Evolutionary conservation across 257 asterid genomes (phyloP).

Genomic region (Catharanthus roseus): DNA sequence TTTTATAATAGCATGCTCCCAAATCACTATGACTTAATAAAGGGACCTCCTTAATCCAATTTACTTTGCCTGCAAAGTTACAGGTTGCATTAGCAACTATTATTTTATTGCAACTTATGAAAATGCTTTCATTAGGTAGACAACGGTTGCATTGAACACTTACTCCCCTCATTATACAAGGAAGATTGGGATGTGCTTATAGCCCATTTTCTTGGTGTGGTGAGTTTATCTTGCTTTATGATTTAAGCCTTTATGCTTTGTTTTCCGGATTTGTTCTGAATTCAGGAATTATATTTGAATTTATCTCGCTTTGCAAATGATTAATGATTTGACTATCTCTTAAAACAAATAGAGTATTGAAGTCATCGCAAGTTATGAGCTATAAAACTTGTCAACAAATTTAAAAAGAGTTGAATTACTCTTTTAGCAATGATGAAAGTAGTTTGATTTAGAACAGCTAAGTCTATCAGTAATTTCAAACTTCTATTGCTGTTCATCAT

Average conservation of each 20-base stretch:
- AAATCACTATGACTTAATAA: background rate
- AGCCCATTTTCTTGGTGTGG: slow-evolving; percentile 99
- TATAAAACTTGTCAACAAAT: background rate
- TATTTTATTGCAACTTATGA: slow-evolving; percentile 13
- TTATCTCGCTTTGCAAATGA: background rate
- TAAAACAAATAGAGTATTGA: background rate
- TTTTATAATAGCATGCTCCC: background rate
- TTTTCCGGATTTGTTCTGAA: background rate
- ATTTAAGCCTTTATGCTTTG: background rate
- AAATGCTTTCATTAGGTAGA: slow-evolving; percentile 57
- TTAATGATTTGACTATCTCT: background rate
- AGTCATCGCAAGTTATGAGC: background rate
- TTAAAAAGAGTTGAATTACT: no score
- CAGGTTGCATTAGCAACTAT: background rate
- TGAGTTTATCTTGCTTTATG: slow-evolving; percentile 24
- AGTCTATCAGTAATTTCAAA: background rate
- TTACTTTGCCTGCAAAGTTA: background rate
- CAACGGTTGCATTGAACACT: slow-evolving; percentile 76
- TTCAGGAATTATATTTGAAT: background rate
- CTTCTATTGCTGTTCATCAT: background rate
- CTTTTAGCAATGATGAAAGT: background rate
- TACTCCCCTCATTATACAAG: slow-evolving; percentile 62
- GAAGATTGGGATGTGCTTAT: slow-evolving; percentile 91
- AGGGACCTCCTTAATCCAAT: background rate
- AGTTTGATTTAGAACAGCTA: background rate